Evolutionary conservation across 176 grass and related monocot genomes (phyloP).

Genomic region (Avena atlantica): DNA sequence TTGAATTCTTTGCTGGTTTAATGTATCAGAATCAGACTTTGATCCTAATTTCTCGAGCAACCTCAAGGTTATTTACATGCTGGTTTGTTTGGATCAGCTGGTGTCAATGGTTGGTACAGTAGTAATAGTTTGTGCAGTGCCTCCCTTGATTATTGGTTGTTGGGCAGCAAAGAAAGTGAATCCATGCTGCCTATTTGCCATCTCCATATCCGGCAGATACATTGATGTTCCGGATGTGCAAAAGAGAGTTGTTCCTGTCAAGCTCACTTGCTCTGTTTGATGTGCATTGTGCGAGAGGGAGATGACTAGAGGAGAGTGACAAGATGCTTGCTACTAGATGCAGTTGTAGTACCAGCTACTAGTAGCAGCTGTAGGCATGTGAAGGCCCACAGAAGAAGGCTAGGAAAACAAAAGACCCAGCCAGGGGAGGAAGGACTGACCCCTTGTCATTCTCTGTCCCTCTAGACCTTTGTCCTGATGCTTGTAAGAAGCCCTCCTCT

Average conservation of each 20-base stretch:
- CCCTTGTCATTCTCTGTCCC: constrained; percentile 86
- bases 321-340: constrained; percentile 48
- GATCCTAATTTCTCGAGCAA: not conserved
- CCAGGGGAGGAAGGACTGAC: constrained; percentile 70
- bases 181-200: constrained; percentile 7
- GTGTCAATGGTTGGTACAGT: not conserved
- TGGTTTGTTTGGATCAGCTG: constrained; percentile 12
- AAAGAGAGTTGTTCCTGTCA: constrained; percentile 21
- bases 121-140: not conserved
- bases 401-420: constrained; percentile 48
- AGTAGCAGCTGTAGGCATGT: constrained; percentile 40
- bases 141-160: constrained; percentile 26
- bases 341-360: constrained; percentile 10
- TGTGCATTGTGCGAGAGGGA: constrained; percentile 28
- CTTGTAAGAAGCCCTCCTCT: constrained; percentile 28
- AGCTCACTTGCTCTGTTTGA: constrained; percentile 40
- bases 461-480: constrained; percentile 52
- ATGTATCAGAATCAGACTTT: constrained; percentile 44
- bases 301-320: constrained; percentile 31
- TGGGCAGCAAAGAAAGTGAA: constrained; percentile 16
- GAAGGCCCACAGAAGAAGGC: constrained; percentile 62
- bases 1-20: constrained; percentile 45
- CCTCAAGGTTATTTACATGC: not conserved
- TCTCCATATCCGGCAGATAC: constrained; percentile 17
- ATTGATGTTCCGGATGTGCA: constrained; percentile 44